phyloP scores from a whole-genome alignment of 805 yeast genomes.

The Ogataea allantospora region DNA sequence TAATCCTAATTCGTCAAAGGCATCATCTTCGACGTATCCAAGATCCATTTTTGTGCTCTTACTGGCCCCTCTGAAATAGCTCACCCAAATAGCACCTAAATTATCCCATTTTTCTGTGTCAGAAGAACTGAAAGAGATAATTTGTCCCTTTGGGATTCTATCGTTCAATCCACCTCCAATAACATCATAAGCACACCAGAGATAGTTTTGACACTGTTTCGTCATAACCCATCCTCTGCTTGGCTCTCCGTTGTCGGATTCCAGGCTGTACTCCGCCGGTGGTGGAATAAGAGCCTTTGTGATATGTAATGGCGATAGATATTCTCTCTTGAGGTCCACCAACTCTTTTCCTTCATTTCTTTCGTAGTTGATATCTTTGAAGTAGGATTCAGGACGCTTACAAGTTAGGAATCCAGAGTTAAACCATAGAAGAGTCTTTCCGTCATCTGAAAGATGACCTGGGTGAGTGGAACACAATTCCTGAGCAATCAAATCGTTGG shows the following conservation, averaged over 20 bases:
- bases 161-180: slow-evolving; percentile 48
- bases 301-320: slow-evolving; percentile 41
- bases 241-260: slow-evolving; percentile 43
- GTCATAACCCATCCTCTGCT: slow-evolving; percentile 54
- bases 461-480: slow-evolving; percentile 65
- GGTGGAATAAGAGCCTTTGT: slow-evolving; percentile 53
- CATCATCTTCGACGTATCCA: slow-evolving; percentile 1
- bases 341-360: slow-evolving; percentile 27
- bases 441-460: slow-evolving; percentile 55
- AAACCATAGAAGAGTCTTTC: slow-evolving; percentile 56
- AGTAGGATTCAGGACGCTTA: slow-evolving; percentile 42
- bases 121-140: slow-evolving; percentile 37
- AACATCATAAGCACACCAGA: slow-evolving; percentile 61
- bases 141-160: slow-evolving; percentile 42
- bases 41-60: slow-evolving; percentile 9
- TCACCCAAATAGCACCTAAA: slow-evolving; percentile 55
- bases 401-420: slow-evolving; percentile 70
- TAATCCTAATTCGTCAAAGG: background rate
- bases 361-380: slow-evolving; percentile 36
- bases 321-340: slow-evolving; percentile 36
- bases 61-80: slow-evolving; percentile 30
- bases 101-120: slow-evolving; percentile 37
- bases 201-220: slow-evolving; percentile 51
- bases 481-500: slow-evolving; percentile 31
- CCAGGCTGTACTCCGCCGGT: slow-evolving; percentile 37